These are phyloP conservation scores for Fusarium tricinctum DNA, from an alignment of 2,329 filamentous ascomycete species.

Conservation along the genomic window DNA sequence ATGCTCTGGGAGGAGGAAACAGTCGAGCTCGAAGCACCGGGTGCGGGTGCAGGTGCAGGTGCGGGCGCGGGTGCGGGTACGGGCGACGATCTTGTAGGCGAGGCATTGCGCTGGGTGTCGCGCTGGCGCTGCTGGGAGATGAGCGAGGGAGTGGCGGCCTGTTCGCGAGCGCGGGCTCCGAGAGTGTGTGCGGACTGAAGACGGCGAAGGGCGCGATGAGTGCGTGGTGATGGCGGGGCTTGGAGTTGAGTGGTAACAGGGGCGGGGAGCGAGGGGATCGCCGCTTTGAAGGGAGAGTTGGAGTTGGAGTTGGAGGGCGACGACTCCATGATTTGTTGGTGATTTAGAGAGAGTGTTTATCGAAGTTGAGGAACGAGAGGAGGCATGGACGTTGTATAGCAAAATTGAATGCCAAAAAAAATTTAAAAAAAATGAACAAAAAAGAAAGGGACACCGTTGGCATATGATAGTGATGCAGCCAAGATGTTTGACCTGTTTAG, in stretches of 20 bases:
- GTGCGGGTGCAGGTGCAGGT: conserved; percentile 2
- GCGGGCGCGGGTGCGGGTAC: conserved; percentile 22
- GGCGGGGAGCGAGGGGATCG: conserved; percentile 45
- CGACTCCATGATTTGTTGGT: conserved; percentile 41
- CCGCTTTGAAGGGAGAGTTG: conserved; percentile 25
- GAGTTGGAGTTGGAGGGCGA: conserved; percentile 28
- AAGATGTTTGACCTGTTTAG: conserved; percentile 22
- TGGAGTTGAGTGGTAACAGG: conserved; percentile 62
- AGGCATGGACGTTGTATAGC: conserved; percentile 14
- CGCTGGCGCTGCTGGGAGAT: conserved; percentile 74
- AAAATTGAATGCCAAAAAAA: conserved; percentile 13
- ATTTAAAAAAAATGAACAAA: too few species aligned
- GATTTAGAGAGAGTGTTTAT: conserved; percentile 8
- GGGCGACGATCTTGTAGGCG: conserved; percentile 50
- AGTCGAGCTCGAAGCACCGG: conserved; percentile 13
- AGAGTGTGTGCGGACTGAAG: conserved; percentile 82
- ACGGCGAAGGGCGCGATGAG: conserved; percentile 77
- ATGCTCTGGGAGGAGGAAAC: conserved; percentile 34
- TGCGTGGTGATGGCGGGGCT: conserved; percentile 72
- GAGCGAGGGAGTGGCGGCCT: conserved; percentile 65
- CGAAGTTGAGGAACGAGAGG: background rate
- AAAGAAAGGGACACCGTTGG: conserved; percentile 1
- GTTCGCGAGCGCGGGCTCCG: conserved; percentile 67
- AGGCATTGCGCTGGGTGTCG: conserved; percentile 57
- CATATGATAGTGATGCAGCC: conserved; percentile 11